These are phyloP conservation scores for Schizophyllum commune DNA, from an alignment of 1,284 basidiomycete species.

Conservation along the genomic window DNA sequence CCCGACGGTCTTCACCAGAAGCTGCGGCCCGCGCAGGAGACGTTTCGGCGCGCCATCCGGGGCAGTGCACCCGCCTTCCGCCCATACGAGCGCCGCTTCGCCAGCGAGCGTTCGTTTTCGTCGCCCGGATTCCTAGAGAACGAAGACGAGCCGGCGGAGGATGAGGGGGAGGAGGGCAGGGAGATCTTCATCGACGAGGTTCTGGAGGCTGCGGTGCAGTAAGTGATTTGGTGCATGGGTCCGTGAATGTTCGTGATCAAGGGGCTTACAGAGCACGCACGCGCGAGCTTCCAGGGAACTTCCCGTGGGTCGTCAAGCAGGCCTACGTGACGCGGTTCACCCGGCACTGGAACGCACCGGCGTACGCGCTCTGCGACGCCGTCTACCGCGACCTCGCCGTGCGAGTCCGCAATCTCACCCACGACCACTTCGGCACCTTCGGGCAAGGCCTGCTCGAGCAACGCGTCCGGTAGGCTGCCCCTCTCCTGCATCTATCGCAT, in stretches of 20 bases:
- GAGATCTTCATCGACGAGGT: constrained; percentile 54
- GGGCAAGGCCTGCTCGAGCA: constrained; percentile 45
- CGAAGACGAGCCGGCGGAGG: constrained; percentile 2
- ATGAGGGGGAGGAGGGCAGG: not conserved
- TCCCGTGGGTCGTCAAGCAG: constrained; percentile 54
- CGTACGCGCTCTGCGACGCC: constrained; percentile 38
- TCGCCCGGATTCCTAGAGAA: constrained; percentile 1
- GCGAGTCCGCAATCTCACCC: constrained; percentile 35
- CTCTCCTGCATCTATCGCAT: not conserved
- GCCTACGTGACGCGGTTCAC: constrained; percentile 39
- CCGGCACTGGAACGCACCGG: constrained; percentile 41
- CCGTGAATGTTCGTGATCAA: not conserved
- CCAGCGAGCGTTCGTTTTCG: not conserved
- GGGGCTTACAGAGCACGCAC: constrained; percentile 35
- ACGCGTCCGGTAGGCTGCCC: constrained; percentile 39
- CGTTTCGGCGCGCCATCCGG: constrained; percentile 40
- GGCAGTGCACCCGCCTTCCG: constrained; percentile 48
- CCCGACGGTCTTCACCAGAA: constrained; percentile 43
- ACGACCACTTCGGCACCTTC: constrained; percentile 42
- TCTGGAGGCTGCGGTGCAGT: constrained; percentile 39
- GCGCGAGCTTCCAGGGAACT: constrained; percentile 59
- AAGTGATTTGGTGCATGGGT: constrained; percentile 14
- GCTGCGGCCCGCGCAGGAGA: constrained; percentile 40
- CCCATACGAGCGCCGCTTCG: constrained; percentile 26
- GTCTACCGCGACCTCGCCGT: constrained; percentile 31